Evolutionary conservation across 345 rosid genomes (phyloP), one percentile per base, ranked within the genome.

Genomic region (Hibiscus mutabilis): DNA sequence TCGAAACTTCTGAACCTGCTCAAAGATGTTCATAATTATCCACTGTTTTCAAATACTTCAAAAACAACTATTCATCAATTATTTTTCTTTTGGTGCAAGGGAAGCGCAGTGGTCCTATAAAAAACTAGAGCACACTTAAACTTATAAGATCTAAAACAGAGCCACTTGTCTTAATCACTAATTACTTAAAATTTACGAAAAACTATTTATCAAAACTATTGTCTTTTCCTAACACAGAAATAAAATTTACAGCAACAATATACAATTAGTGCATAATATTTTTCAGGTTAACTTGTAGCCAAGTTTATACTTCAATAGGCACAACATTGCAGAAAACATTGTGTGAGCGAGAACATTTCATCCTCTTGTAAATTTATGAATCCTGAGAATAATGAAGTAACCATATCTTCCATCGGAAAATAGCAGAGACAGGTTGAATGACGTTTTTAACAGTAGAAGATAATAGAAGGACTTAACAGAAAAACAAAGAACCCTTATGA

Each of bases 1-100:
- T 56, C 80, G 85, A 52, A 86, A 92, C 63, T 90, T 95, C 68
- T 84, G 75, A 65, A 89, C 92, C 99, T 95, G 85, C 73, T 61
- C 76, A 77, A 19, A 68, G 74, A 72, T 22, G 40, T 58, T 35
- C 15, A 71, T 12, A 31, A 18, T 72, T 47, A 61, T 46, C 21
- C 73, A 57, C 19, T 53, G 12, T 35, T 55, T 53, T 31, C 47
- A 31, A 53, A 69, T 11, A 16, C 12, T 35, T 12, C 21, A 69
- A 69, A 37, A 27, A 56, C 18, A 24, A 49, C 16, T 63, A 16
- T 55, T 61, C 21, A 61, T 61, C 42, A 2, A 7, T 61, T 31
- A 21, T 16, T 3, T n/a, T 53, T 53, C 52, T 60, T 60, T 60
- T 27, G 40, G 12, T 12, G 7, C 16, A 37, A 63, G 66, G 46